Percentiles rank a stretch among this genome's conserved stretches.
These are phyloP conservation scores for Hibiscus tridactylites DNA, from an alignment of 345 rosid genomes.

Conservation along the genomic window DNA sequence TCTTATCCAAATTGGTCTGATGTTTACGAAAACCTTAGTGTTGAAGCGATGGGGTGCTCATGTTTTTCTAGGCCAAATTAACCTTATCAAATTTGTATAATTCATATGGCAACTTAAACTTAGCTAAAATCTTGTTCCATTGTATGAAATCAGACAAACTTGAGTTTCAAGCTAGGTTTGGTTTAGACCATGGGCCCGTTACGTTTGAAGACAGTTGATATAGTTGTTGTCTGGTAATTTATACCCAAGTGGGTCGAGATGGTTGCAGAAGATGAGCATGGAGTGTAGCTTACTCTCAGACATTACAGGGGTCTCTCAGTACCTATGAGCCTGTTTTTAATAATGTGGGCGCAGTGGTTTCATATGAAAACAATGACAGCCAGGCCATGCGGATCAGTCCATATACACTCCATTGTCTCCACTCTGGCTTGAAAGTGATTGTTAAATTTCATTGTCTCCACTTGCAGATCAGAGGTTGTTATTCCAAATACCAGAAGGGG, in stretches of 20 bases:
- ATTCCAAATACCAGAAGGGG: no score
- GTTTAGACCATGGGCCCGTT: neutral
- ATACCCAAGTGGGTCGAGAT: neutral
- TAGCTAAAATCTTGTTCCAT: neutral
- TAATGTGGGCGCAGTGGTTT: conserved; percentile 11
- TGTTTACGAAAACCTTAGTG: neutral
- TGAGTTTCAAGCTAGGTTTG: no score
- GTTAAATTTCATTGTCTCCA: neutral
- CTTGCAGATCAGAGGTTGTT: no score
- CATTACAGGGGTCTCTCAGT: conserved; percentile 12
- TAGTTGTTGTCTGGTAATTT: neutral
- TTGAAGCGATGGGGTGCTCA: neutral
- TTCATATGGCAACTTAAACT: neutral
- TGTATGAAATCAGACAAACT: neutral
- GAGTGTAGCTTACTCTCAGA: neutral
- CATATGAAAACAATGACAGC: conserved; percentile 13
- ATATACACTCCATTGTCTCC: conserved; percentile 17
- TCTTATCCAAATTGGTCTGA: neutral
- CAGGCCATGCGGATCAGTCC: conserved; percentile 20
- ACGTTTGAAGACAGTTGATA: neutral
- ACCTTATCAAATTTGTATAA: neutral
- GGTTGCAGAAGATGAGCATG: conserved; percentile 12
- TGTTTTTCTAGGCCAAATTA: no score
- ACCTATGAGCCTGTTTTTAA: conserved; percentile 1
- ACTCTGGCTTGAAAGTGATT: conserved; percentile 31